phyloP scores from a whole-genome alignment of 2,329 filamentous ascomycete genomes.

The Metarhizium anisopliae region DNA sequence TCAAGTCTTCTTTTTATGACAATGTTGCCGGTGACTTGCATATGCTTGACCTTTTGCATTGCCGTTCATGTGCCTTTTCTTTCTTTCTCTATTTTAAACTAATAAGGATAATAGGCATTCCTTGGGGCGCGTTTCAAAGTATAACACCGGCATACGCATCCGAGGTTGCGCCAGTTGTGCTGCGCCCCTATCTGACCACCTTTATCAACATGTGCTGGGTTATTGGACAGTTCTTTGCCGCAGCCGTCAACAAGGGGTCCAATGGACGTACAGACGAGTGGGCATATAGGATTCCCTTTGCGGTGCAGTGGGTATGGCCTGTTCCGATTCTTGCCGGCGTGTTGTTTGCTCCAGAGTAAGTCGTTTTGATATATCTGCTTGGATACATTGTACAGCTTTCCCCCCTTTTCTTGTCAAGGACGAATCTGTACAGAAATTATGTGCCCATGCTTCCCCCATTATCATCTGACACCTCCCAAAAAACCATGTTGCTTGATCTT shows the following conservation, averaged over 20 bases:
- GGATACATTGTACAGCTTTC: no score
- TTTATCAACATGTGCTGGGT: slow-evolving; percentile 51
- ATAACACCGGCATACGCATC: slow-evolving; percentile 45
- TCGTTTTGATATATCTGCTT: neutral
- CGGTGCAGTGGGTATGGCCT: slow-evolving; percentile 44
- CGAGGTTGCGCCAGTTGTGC: slow-evolving; percentile 38
- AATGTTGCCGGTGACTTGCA: no score
- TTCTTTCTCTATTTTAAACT: no score
- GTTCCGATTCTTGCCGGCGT: slow-evolving; percentile 35
- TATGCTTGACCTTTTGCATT: no score
- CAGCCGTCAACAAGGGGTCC: slow-evolving; percentile 36
- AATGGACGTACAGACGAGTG: slow-evolving; percentile 30
- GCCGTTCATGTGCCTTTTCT: no score
- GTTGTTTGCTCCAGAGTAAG: slow-evolving; percentile 38
- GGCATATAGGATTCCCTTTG: slow-evolving; percentile 42
- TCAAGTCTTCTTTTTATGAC: neutral
- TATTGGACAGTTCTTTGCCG: slow-evolving; percentile 43
- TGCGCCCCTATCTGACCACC: slow-evolving; percentile 43
- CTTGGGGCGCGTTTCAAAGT: slow-evolving; percentile 44
- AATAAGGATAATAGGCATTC: slow-evolving; percentile 29
- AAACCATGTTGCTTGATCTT: no score
- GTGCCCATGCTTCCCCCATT: no score
- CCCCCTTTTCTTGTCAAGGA: no score
- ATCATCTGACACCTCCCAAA: no score
- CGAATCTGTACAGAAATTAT: no score